Evolutionary conservation across 345 rosid genomes (phyloP).

Genomic region (Salix purpurea): DNA sequence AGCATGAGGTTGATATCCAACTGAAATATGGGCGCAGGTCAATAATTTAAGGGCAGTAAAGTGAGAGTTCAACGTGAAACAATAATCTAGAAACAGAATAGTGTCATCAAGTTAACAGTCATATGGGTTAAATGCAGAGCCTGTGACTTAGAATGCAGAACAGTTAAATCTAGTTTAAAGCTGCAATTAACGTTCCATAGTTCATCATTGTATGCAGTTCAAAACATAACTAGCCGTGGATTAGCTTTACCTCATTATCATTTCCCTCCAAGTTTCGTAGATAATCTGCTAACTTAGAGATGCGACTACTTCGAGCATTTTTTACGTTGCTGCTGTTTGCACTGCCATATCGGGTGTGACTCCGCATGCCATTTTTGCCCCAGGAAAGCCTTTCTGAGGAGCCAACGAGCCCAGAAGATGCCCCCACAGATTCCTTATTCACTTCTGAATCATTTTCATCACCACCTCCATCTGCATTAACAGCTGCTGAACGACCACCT

Average conservation of each 20-base stretch:
- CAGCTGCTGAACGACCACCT: conserved; percentile 30
- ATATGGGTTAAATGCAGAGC: not conserved
- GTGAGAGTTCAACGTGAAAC: not conserved
- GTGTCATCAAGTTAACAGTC: not conserved
- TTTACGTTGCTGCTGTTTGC: conserved; percentile 36
- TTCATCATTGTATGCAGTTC: not conserved
- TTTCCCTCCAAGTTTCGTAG: conserved; percentile 34
- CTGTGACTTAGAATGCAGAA: not conserved
- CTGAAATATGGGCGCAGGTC: conserved; percentile 35
- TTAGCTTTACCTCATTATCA: conserved; percentile 40
- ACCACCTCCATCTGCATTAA: conserved; percentile 33
- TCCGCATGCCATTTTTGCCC: conserved; percentile 52
- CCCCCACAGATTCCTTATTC: conserved; percentile 34
- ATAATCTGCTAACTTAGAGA: conserved; percentile 36
- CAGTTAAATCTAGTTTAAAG: not conserved
- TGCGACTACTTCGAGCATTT: conserved; percentile 28
- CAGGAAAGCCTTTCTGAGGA: conserved; percentile 45
- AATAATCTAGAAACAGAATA: not conserved
- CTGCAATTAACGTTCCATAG: not conserved
- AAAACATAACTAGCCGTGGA: not conserved
- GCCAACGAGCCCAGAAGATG: conserved; percentile 31
- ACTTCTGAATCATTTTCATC: conserved; percentile 42
- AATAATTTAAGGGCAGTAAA: conserved; percentile 9
- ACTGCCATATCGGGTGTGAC: conserved; percentile 46
- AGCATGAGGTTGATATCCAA: conserved; percentile 71